These are phyloP conservation scores for Neurospora sp. DNA, from an alignment of 495 filamentous ascomycete species.

Conservation along the genomic window DNA sequence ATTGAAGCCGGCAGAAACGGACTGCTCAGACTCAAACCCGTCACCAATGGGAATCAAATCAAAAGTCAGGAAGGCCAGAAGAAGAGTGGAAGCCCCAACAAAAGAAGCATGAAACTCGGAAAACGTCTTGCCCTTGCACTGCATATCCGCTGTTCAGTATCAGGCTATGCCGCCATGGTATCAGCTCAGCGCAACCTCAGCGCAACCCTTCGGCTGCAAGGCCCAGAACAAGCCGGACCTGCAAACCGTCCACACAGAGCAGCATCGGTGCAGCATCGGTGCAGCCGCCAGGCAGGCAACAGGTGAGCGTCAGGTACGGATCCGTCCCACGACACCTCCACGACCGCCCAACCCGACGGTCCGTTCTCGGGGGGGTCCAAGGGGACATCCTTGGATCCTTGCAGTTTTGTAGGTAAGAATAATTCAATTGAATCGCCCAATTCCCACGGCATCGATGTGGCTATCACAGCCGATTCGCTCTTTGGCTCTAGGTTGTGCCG, in stretches of 20 bases:
- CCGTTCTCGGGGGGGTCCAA: not conserved
- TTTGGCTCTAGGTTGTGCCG: not conserved
- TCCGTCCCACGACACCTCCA: not conserved
- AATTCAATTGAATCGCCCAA: slow-evolving; percentile 10
- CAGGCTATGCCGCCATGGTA: not conserved
- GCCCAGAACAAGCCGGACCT: not conserved
- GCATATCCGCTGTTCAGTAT: not conserved
- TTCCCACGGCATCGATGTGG: not conserved
- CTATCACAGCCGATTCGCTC: slow-evolving; percentile 5
- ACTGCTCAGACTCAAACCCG: not conserved
- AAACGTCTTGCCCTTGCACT: not conserved
- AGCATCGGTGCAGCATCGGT: not conserved
- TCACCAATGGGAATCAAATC: not conserved
- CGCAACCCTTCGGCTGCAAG: not conserved
- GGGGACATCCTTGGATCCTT: not conserved
- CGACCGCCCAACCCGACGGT: not conserved
- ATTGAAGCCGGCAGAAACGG: not conserved
- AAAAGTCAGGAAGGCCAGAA: not conserved
- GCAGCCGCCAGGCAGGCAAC: not conserved
- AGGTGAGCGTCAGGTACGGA: not conserved
- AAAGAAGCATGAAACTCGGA: not conserved
- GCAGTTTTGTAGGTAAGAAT: slow-evolving; percentile 7
- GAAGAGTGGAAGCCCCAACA: not conserved
- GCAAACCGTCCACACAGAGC: not conserved
- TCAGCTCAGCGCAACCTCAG: not conserved